Evolutionary conservation across 805 yeast species (phyloP).

Genomic region (Monosporozyma servazzii): DNA sequence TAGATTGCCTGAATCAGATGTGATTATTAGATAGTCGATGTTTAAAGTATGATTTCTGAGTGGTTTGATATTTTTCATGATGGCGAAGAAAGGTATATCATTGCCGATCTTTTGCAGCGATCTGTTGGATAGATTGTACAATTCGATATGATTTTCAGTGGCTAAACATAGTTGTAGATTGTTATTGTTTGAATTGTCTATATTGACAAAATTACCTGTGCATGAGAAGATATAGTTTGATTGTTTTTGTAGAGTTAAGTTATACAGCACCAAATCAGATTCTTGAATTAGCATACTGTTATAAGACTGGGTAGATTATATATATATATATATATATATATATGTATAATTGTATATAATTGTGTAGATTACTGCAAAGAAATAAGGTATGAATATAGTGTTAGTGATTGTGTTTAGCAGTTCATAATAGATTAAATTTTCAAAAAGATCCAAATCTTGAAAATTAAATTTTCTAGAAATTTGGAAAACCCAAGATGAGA

Average conservation of each 20-base stretch:
- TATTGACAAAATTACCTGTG: slow-evolving; percentile 60
- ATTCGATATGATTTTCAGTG: slow-evolving; percentile 23
- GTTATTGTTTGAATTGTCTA: not conserved
- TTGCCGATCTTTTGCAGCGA: slow-evolving; percentile 35
- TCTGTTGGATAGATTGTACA: slow-evolving; percentile 45
- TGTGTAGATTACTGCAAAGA: no score
- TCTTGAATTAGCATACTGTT: slow-evolving; percentile 12
- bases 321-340: no score
- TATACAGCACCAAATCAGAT: slow-evolving; percentile 37
- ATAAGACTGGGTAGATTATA: no score
- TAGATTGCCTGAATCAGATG: slow-evolving; percentile 75
- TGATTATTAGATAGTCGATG: slow-evolving; percentile 51
- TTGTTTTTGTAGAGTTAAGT: slow-evolving; percentile 61
- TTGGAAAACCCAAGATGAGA: no score
- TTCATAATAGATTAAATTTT: no score
- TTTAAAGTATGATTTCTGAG: slow-evolving; percentile 28
- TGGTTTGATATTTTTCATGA: slow-evolving; percentile 43
- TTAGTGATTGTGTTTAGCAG: no score
- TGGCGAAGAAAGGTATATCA: slow-evolving; percentile 45
- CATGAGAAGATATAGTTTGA: slow-evolving; percentile 44
- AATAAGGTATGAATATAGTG: no score
- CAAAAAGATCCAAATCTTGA: no score
- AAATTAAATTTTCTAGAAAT: no score
- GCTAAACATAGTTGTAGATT: slow-evolving; percentile 26
- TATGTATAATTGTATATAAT: no score